phyloP scores from a whole-genome alignment of 495 filamentous ascomycete species.

The Letharia columbiana region DNA sequence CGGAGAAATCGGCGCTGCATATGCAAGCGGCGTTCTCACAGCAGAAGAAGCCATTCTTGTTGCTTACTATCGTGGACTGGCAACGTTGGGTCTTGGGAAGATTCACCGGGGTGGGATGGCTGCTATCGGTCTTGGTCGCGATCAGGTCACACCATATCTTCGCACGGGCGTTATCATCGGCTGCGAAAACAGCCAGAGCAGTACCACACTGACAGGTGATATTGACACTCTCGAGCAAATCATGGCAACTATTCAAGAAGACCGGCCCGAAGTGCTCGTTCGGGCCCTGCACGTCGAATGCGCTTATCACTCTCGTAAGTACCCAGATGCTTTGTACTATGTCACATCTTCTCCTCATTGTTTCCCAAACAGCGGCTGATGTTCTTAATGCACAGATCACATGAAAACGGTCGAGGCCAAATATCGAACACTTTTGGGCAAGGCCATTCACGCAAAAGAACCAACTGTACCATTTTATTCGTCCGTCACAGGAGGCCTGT shows the following conservation, averaged over 20 bases:
- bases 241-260: not conserved
- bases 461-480: slow-evolving; percentile 10
- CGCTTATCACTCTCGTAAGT: slow-evolving; percentile 13
- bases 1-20: slow-evolving; percentile 57
- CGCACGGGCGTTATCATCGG: slow-evolving; percentile 7
- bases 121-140: slow-evolving; percentile 13
- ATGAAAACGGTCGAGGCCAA: slow-evolving; percentile 1
- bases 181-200: slow-evolving; percentile 8
- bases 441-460: slow-evolving; percentile 11
- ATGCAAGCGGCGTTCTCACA: slow-evolving; percentile 45
- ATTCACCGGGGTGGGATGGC: slow-evolving; percentile 11
- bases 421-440: slow-evolving; percentile 10
- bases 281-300: slow-evolving; percentile 3
- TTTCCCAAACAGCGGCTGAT: not conserved
- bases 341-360: not conserved
- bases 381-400: not conserved
- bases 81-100: not conserved
- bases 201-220: slow-evolving; percentile 10
- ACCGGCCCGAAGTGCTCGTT: slow-evolving; percentile 14
- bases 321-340: not conserved
- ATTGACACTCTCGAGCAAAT: not conserved
- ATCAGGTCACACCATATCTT: slow-evolving; percentile 1
- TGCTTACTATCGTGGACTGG: slow-evolving; percentile 34
- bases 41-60: slow-evolving; percentile 32
- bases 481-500: slow-evolving; percentile 4